Evolutionary conservation across 352 stramenopile species (phyloP), one percentile per base, ranked within the genome.

Genomic region (Phytophthora idaei): DNA sequence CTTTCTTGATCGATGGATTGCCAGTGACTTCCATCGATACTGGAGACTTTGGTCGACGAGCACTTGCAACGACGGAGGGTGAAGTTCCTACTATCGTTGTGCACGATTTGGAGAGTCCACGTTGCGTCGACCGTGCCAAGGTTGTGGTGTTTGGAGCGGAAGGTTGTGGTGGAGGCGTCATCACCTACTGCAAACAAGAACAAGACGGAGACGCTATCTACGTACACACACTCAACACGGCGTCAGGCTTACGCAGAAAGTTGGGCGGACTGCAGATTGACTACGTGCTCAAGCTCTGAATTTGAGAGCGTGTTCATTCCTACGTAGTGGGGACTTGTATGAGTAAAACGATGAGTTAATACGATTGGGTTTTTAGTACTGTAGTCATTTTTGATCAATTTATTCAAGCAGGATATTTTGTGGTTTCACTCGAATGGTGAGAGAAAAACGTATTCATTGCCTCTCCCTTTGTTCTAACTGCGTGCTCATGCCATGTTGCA

Each of bases 191-290:
- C 69, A 92, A 91, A 53, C 58, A 67, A 37, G 56, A 52, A 0
- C 42, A 61, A 54, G 42, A 61, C 25, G 36, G 29, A 36, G 15
- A 1, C 11, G 3, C 54, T 11, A 32, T 82, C 17, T 86, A 77
- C 52, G 75, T 92, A 1, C 83, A 92, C 34, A 92, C 83, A 12
- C 67, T 92, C 3, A 92, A 92, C 64, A 90, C 80, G 0, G 76
- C 78, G 6, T 89, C 78, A 0, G 83, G 83, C 1, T 58, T 92
- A 17, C 46, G 74, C 34, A 76, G 83, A 14, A 92, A 92, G 64
- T 58, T 92, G 2, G 54, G 71, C 9, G 80, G 83, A 1, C 60
- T 92, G 25, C 61, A 74, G 29, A 67, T 90, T 21, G 76, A 69
- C 28, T 67, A 87, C 34, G 64, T 87, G 9, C 69, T 89, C n/a